Conservation (phyloP, 2,329 filamentous ascomycete species). For the Aureobasidium sp. region DNA sequence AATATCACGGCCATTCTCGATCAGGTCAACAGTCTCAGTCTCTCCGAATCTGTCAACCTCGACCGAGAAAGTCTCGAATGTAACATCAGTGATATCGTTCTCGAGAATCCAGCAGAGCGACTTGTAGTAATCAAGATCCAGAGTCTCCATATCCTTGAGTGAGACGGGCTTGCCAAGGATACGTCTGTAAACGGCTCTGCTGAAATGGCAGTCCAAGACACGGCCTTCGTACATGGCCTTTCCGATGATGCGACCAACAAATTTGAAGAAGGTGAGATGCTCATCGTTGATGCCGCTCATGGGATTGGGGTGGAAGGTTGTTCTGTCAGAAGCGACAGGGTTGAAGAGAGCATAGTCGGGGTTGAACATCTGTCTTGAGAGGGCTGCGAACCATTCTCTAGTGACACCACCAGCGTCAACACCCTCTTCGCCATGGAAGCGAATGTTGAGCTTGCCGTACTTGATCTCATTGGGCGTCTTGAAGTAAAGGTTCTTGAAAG, state of each 20-base stretch:
- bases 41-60: slow-evolving; percentile 93
- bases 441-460: slow-evolving; percentile 95
- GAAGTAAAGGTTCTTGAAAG: slow-evolving; percentile 97
- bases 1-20: slow-evolving; percentile 82
- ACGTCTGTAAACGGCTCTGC: slow-evolving; percentile 94
- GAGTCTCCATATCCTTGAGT: slow-evolving; percentile 98
- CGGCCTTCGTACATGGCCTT: slow-evolving; percentile 96
- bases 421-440: slow-evolving; percentile 95
- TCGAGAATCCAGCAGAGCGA: slow-evolving; percentile 97
- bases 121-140: slow-evolving; percentile 98
- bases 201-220: slow-evolving; percentile 97
- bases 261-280: slow-evolving; percentile 97
- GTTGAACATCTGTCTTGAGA: slow-evolving; percentile 97
- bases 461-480: slow-evolving; percentile 97
- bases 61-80: slow-evolving; percentile 91
- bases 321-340: slow-evolving; percentile 92
- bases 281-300: slow-evolving; percentile 90
- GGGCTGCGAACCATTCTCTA: slow-evolving; percentile 97
- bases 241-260: slow-evolving; percentile 96
- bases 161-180: slow-evolving; percentile 93
- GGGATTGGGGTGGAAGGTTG: slow-evolving; percentile 97
- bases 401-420: slow-evolving; percentile 97
- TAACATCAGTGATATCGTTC: slow-evolving; percentile 96
- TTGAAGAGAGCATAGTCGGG: slow-evolving; percentile 95
- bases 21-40: slow-evolving; percentile 77